These are phyloP conservation scores for Bipolaris bicolor DNA, from an alignment of 2,329 filamentous ascomycete genomes.

Conservation along the genomic window DNA sequence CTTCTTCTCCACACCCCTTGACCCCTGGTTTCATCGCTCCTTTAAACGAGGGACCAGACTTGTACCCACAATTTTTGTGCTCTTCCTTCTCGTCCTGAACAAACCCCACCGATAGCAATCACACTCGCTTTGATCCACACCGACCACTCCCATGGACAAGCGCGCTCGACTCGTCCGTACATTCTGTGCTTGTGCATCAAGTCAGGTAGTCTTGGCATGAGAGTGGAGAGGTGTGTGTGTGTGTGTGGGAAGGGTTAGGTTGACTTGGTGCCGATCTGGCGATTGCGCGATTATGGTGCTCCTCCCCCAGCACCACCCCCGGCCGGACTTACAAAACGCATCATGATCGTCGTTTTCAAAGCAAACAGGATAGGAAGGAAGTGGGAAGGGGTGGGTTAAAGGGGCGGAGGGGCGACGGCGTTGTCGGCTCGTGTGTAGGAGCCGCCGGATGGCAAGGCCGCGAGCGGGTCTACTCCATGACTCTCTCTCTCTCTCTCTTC, in stretches of 20 bases:
- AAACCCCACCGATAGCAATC: conserved; percentile 1
- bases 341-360: not conserved
- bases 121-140: not conserved
- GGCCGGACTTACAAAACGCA: not conserved
- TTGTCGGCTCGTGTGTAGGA: too few relatives aligned
- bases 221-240: too few relatives aligned
- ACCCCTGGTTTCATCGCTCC: conserved; percentile 13
- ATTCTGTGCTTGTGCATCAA: not conserved
- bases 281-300: not conserved
- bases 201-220: too few relatives aligned
- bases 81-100: too few relatives aligned
- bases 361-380: not conserved
- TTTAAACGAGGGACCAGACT: not conserved
- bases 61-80: too few relatives aligned
- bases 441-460: too few relatives aligned
- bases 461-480: too few relatives aligned
- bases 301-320: not conserved
- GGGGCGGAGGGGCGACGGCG: not conserved
- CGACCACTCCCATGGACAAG: too few relatives aligned
- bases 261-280: conserved; percentile 4
- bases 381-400: not conserved
- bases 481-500: too few relatives aligned
- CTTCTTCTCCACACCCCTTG: not conserved
- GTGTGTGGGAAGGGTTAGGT: too few relatives aligned
- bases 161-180: not conserved